Conservation (phyloP, 140 eudicot species). For the Bidens hawaiensis region DNA sequence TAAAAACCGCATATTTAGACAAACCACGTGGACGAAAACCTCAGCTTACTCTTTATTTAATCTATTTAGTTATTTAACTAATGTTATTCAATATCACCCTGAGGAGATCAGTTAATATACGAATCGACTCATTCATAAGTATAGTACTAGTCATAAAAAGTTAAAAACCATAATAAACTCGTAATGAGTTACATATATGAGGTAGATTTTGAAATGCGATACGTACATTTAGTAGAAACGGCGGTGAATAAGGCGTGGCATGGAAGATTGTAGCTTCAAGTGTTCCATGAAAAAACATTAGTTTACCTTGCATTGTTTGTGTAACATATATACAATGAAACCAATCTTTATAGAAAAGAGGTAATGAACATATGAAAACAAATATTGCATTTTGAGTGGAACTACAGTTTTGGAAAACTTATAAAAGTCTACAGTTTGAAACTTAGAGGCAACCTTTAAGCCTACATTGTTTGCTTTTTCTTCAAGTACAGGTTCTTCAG, state of each 20-base stretch:
- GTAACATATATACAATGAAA: neutral
- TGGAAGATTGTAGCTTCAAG: constrained; percentile 87
- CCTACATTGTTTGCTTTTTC: constrained; percentile 26
- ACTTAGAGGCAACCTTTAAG: constrained; percentile 51
- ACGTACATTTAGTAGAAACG: constrained; percentile 56
- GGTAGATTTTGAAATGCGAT: neutral
- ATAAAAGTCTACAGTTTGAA: constrained; percentile 28
- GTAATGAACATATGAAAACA: constrained; percentile 30
- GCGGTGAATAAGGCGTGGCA: constrained; percentile 61
- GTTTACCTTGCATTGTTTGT: constrained; percentile 42
- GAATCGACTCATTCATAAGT: neutral
- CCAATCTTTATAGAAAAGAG: constrained; percentile 8
- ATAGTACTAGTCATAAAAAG: neutral
- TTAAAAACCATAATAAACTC: neutral
- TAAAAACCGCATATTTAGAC: no score
- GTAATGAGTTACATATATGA: neutral
- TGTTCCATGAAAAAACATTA: constrained; percentile 77
- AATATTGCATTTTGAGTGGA: constrained; percentile 28
- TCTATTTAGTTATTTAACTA: neutral
- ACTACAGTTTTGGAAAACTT: constrained; percentile 36
- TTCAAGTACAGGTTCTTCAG: constrained; percentile 36
- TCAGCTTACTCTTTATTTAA: no score
- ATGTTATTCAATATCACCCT: neutral
- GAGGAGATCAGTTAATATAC: neutral
- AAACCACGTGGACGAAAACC: no score